A percentile compares a stretch with the other conserved stretches of the same genome.
These are phyloP conservation scores for Rhynchosporium agropyri DNA, from an alignment of 2,329 filamentous ascomycete species.

Conservation along the genomic window DNA sequence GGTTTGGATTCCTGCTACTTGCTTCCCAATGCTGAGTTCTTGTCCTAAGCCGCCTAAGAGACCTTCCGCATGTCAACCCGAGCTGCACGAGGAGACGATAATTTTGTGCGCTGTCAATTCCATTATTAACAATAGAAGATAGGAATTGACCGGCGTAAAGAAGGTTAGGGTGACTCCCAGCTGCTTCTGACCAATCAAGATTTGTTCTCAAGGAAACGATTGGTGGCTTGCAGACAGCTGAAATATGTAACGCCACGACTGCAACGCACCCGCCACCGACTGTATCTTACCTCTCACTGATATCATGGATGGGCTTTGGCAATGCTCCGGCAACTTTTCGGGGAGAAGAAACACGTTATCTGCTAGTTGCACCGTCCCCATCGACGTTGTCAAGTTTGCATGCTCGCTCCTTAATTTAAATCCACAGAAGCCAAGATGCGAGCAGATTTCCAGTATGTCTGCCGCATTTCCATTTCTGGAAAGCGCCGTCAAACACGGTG, in stretches of 20 bases:
- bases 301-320: neutral
- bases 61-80: too few relatives aligned
- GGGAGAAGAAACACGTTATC: neutral
- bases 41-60: too few relatives aligned
- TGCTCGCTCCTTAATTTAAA: neutral
- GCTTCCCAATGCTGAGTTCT: too few relatives aligned
- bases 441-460: slow-evolving; percentile 11
- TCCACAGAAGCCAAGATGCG: neutral
- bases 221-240: neutral
- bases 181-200: neutral
- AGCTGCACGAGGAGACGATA: too few relatives aligned
- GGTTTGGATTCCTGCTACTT: too few relatives aligned
- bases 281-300: neutral
- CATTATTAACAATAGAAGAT: neutral
- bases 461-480: slow-evolving; percentile 15
- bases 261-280: neutral
- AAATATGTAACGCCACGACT: slow-evolving; percentile 11
- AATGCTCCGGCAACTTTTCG: neutral
- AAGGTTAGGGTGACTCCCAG: neutral
- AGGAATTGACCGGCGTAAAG: neutral
- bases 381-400: neutral
- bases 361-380: neutral
- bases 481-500: slow-evolving; percentile 5
- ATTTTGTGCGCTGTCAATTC: too few relatives aligned
- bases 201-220: neutral